Conservation (phyloP, 75 land plant genomes). For the Azolla pinnata region DNA sequence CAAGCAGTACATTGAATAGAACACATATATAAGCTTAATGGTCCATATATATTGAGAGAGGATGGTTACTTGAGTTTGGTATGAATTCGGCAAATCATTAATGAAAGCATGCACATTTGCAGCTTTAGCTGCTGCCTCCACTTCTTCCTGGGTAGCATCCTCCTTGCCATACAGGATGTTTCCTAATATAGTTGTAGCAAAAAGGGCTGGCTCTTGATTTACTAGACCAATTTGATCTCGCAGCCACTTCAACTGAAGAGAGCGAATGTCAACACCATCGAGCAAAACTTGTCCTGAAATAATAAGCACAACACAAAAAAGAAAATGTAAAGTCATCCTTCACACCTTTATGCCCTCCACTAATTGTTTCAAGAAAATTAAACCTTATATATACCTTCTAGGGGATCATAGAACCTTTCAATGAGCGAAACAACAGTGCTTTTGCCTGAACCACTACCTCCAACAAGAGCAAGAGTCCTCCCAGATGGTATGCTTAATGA, state of each 20-base stretch:
- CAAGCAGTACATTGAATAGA: neutral
- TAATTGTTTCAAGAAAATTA: neutral
- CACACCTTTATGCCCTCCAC: neutral
- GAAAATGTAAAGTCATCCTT: neutral
- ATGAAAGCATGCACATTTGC: constrained; percentile 94
- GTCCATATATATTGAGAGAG: neutral
- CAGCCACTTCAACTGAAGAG: constrained; percentile 71
- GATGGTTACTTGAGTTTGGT: constrained; percentile 53
- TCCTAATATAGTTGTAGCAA: constrained; percentile 78
- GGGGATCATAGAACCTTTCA: constrained; percentile 82
- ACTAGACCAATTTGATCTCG: constrained; percentile 93
- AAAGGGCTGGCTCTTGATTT: constrained; percentile 92
- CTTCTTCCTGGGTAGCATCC: constrained; percentile 64
- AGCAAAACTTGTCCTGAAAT: constrained; percentile 73
- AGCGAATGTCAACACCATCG: constrained; percentile 69
- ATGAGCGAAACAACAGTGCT: constrained; percentile 88
- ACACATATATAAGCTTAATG: neutral
- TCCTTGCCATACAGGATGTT: constrained; percentile 89
- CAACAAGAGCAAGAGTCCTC: constrained; percentile 80
- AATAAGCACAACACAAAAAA: neutral
- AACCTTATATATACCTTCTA: constrained; percentile 52
- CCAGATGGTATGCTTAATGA: constrained; percentile 64
- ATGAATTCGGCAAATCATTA: constrained; percentile 61
- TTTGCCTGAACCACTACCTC: constrained; percentile 89
- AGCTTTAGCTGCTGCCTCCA: constrained; percentile 79